Base-by-base conservation (phyloP, 345 rosid species). In the Laguncularia racemosa region DNA sequence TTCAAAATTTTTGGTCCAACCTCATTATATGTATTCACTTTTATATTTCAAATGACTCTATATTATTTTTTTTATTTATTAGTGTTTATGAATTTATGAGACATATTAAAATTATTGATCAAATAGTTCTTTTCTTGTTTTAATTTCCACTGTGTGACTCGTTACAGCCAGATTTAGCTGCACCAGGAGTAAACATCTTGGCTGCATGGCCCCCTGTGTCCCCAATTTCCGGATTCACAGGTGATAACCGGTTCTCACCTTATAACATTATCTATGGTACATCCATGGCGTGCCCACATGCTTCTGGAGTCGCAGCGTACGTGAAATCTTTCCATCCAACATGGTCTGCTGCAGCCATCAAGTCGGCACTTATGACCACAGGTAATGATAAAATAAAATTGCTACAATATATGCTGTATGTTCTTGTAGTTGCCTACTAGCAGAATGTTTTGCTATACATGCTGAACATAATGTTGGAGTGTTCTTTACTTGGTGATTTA, bases 241-340 rank as follows among this genome's bases (percentile, higher is more conserved):
- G 59, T 11, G 76, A 71, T 40, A 17, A 16, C 12, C 61, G 80
- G 48, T 49, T 64, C 13, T 57, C 53, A 51, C 18, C 50, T 40
- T 65, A 50, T 59, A 75, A 71, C 15, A 57, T 71, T 3, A 44
- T 46, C 16, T 75, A 73, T 6, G 71, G 73, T 26, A 71, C 76
- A 18, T 71, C 76, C 44, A 71, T 71, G 76, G 14, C 73, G 21
- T 75, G 73, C 46, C 76, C 76, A 2, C 76, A 68, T 48, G 80
- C 76, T 12, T 33, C 71, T 5, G 73, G 59, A 0, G 26, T 48
- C 11, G 73, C 80, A 14, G 71, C 69, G 53, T 76, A 65, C 15
- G 13, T 76, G 16, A 75, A 68, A 54, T 68, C 76, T 3, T 67
- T 75, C 14, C 53, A 65, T 17, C 80, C 73, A 11, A 43, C 58